phyloP scores from a whole-genome alignment of 1,284 basidiomycete species.

The Termitomyces sp. region DNA sequence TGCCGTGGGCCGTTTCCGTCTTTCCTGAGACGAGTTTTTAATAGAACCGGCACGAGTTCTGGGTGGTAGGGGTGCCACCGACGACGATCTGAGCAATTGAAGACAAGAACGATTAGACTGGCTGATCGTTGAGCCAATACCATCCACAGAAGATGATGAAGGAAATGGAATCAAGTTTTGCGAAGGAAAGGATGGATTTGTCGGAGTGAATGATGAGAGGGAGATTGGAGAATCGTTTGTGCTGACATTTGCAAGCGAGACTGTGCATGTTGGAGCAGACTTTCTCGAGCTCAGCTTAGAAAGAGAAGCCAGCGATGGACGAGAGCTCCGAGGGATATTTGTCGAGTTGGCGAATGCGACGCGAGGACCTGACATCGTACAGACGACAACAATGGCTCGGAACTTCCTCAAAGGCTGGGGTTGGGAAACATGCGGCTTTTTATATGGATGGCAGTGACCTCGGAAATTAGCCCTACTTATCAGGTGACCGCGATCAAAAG shows the following conservation, averaged over 20 bases:
- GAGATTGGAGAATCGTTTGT: constrained; percentile 10
- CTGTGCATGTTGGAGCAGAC: constrained; percentile 18
- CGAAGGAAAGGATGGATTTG: constrained; percentile 5
- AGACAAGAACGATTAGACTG: constrained; percentile 18
- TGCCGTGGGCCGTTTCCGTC: constrained; percentile 14
- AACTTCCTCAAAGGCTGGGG: constrained; percentile 6
- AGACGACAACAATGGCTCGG: constrained; percentile 16
- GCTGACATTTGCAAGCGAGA: constrained; percentile 18
- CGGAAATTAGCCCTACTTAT: constrained; percentile 1
- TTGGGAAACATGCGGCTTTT: constrained; percentile 16
- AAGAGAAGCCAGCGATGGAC: constrained; percentile 4
- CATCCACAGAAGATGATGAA: constrained; percentile 11
- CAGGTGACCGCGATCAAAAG: constrained; percentile 18
- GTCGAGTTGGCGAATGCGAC: constrained; percentile 19
- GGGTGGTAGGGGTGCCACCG: constrained; percentile 6
- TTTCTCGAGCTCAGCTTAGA: constrained; percentile 18
- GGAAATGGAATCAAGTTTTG: constrained; percentile 18
- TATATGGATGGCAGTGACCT: constrained; percentile 4
- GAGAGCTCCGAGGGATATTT: constrained; percentile 15
- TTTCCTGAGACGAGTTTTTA: constrained; percentile 8
- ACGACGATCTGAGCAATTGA: constrained; percentile 12
- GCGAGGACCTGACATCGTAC: constrained; percentile 17
- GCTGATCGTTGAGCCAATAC: constrained; percentile 13
- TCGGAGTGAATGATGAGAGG: constrained; percentile 6
- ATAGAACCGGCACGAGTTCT: constrained; percentile 5